These are phyloP conservation scores for Athelia sp. DNA, from an alignment of 1,284 basidiomycete genomes.

Conservation along the genomic window DNA sequence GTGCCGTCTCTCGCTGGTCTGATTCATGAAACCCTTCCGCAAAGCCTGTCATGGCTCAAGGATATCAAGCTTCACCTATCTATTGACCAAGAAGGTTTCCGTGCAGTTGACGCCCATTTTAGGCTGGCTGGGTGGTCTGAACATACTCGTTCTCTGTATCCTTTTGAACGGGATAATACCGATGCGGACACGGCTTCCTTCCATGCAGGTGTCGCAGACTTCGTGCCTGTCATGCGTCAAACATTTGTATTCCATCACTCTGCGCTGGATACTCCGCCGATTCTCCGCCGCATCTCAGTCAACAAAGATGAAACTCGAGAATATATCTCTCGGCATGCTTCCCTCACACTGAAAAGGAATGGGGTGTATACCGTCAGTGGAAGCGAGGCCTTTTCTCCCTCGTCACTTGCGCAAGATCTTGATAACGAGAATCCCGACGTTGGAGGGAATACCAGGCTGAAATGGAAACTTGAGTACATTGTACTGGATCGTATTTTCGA, in stretches of 20 bases:
- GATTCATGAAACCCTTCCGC: conserved; percentile 25
- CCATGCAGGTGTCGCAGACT: conserved; percentile 47
- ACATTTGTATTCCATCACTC: conserved; percentile 67
- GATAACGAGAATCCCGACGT: conserved; percentile 11
- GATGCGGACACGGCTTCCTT: conserved; percentile 2
- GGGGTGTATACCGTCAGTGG: conserved; percentile 73
- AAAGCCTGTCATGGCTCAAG: conserved; percentile 46
- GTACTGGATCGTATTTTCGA: conserved; percentile 54
- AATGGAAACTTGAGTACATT: conserved; percentile 76
- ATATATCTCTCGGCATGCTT: conserved; percentile 68
- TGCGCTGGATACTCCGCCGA: conserved; percentile 61
- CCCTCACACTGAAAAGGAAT: conserved; percentile 56
- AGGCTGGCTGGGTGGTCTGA: conserved; percentile 47
- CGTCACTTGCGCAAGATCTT: conserved; percentile 15
- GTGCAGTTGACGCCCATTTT: conserved; percentile 54
- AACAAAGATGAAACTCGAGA: conserved; percentile 63
- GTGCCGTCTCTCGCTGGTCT: conserved; percentile 3
- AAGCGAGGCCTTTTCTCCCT: conserved; percentile 37
- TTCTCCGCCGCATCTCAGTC: conserved; percentile 60
- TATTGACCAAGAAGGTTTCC: conserved; percentile 79
- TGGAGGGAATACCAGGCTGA: conserved; percentile 34
- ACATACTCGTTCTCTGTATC: conserved; percentile 25
- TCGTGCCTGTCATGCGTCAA: conserved; percentile 54
- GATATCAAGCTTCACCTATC: conserved; percentile 54
- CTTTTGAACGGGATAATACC: conserved; percentile 16